phyloP scores from a whole-genome alignment of 2,329 filamentous ascomycete species.

The Salinomyces thailandicus region DNA sequence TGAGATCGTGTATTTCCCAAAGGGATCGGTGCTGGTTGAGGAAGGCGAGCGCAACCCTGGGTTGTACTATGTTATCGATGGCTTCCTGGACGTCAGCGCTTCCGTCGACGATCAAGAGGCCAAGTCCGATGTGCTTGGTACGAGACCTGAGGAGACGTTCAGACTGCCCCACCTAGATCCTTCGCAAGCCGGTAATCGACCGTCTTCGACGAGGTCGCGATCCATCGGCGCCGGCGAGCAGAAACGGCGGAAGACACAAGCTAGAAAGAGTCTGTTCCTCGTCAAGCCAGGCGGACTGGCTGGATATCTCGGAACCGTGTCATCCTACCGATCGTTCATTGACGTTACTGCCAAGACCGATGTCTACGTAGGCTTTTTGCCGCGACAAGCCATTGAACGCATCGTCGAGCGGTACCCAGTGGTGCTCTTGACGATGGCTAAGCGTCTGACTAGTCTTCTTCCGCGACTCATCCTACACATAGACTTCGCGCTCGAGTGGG shows the following conservation, averaged over 20 bases:
- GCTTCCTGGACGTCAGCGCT: conserved; percentile 90
- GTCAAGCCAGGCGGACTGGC: conserved; percentile 92
- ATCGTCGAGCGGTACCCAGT: conserved; percentile 91
- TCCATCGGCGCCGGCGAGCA: conserved; percentile 20
- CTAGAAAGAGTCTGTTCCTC: conserved; percentile 63
- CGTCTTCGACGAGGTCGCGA: conserved; percentile 12
- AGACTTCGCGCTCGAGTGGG: conserved; percentile 96
- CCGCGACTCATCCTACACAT: conserved; percentile 89
- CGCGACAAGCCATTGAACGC: conserved; percentile 71
- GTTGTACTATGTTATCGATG: conserved; percentile 94
- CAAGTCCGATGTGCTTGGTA: conserved; percentile 35
- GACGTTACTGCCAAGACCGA: conserved; percentile 97
- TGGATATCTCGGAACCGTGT: conserved; percentile 88
- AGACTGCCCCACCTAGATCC: conserved; percentile 5
- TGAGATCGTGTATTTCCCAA: conserved; percentile 94
- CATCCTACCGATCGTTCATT: conserved; percentile 90
- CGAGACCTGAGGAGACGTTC: conserved; percentile 17
- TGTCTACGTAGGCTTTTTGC: conserved; percentile 93
- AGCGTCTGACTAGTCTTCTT: conserved; percentile 78
- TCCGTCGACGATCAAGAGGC: conserved; percentile 55
- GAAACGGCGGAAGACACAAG: conserved; percentile 34
- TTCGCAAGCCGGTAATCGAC: conserved; percentile 6
- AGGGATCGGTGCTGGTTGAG: conserved; percentile 87
- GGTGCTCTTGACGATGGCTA: conserved; percentile 89
- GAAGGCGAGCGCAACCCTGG: conserved; percentile 96